Evolutionary conservation across 768 basidiomycete species (phyloP), one percentile per base, ranked within the genome.

Genomic region (Lactifluus subvellereus): DNA sequence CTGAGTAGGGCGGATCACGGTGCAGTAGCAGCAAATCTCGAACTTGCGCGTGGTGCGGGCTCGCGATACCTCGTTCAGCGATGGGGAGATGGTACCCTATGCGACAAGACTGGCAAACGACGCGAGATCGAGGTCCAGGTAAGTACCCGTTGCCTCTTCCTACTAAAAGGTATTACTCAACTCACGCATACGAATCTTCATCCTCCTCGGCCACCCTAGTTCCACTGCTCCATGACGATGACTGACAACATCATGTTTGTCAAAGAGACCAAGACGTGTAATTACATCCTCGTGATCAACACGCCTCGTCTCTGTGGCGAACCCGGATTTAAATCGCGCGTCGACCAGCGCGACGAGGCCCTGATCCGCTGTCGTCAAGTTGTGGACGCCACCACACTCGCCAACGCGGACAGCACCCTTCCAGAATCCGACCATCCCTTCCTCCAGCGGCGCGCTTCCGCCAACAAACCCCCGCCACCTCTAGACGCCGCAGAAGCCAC

Each of bases 61-160:
- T 89, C 90, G 13, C 85, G 89, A 54, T 99, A 98, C 77, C 87
- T 99, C 54, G 88, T 93, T 11, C 94, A 97, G 71, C 82, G 87
- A 67, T 94, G 92, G 92, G 82, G 84, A 55, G 91, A 92, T 69
- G 97, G 97, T 20, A 96, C 92, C 6, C 74, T 84, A 54, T 99
- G 97, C 74, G 96, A 98, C 77, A 94, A 91, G 79, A 95, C 92
- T 3, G 88, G 89, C 14, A 83, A 82, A 74, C 81, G 81, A 59
- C 87, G 97, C 64, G 91, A 93, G 77, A 88, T 95, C 48, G 95
- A 99, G 80, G 87, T 99, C 37, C 97, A 99, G 85, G 94, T 89
- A 66, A 68, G 82, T 74, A 40, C 61, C 66, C 55, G 55, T 65
- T 61, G 59, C 57, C 56, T 55, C 64, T 10, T 4, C 30, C 27